Evolutionary conservation across 78 protist genomes (phyloP).

Genomic region (Dictyostelium capitatum): DNA sequence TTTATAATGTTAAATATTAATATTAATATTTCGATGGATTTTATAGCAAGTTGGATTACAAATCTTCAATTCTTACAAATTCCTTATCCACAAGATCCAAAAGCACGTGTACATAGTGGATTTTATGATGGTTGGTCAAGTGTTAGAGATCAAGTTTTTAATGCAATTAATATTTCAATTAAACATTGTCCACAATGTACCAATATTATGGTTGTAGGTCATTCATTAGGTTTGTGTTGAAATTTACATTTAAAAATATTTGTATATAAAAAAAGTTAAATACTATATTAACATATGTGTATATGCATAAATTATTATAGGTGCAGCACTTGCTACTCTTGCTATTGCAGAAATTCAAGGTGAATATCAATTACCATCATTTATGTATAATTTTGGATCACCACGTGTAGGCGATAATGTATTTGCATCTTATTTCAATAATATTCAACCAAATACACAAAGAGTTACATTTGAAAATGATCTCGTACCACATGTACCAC

Average conservation of each 20-base stretch:
- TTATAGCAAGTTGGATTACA: conserved; percentile 48
- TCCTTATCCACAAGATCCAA: background rate
- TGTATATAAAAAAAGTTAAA: too few relatives aligned
- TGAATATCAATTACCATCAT: conserved; percentile 3
- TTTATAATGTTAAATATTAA: too few relatives aligned
- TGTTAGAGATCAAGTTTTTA: conserved; percentile 25
- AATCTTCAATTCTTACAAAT: conserved; percentile 45
- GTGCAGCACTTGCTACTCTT: conserved; percentile 61
- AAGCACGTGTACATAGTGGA: conserved; percentile 10
- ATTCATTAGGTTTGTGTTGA: background rate
- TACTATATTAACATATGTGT: too few relatives aligned
- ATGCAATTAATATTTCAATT: background rate
- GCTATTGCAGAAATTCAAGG: conserved; percentile 55
- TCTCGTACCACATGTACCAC: conserved; percentile 70
- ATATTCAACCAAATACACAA: conserved; percentile 41
- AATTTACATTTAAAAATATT: too few relatives aligned
- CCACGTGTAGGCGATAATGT: conserved; percentile 71
- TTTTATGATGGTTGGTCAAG: conserved; percentile 46
- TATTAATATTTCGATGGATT: conserved; percentile 15
- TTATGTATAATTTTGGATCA: conserved; percentile 44
- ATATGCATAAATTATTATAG: too few relatives aligned
- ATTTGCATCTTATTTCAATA: conserved; percentile 35
- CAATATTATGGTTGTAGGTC: conserved; percentile 42
- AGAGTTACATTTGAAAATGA: conserved; percentile 31
- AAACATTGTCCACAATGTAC: conserved; percentile 27